These are phyloP conservation scores for Fusarium clavum DNA, from an alignment of 2,329 filamentous ascomycete species.

Conservation along the genomic window DNA sequence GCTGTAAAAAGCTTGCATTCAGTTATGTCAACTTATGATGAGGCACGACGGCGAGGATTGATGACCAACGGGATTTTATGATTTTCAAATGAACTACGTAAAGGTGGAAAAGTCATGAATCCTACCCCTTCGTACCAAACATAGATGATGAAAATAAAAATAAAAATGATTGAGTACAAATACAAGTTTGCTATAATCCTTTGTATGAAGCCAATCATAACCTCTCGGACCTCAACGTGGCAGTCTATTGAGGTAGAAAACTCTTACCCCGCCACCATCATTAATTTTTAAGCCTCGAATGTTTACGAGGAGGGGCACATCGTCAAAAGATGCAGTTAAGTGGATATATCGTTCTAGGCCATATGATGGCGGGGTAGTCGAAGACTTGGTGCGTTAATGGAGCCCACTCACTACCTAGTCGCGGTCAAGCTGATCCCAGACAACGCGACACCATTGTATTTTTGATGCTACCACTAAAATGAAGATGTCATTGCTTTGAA, in stretches of 20 bases:
- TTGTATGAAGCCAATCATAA: not conserved
- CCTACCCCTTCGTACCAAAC: slow-evolving; percentile 36
- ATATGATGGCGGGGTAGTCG: slow-evolving; percentile 46
- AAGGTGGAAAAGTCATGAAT: slow-evolving; percentile 44
- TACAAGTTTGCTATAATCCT: not conserved
- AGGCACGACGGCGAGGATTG: slow-evolving; percentile 50
- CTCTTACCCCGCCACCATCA: slow-evolving; percentile 12
- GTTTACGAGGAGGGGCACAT: slow-evolving; percentile 38
- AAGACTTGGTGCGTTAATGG: slow-evolving; percentile 24
- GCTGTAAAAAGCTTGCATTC: slow-evolving; percentile 69
- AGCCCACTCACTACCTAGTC: slow-evolving; percentile 15
- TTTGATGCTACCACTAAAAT: slow-evolving; percentile 11
- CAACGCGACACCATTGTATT: slow-evolving; percentile 29
- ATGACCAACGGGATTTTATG: slow-evolving; percentile 45
- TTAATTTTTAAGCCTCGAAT: not conserved
- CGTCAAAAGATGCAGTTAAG: slow-evolving; percentile 13
- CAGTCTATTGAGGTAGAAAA: not conserved
- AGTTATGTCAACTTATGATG: slow-evolving; percentile 44
- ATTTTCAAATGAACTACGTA: slow-evolving; percentile 42
- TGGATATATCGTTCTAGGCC: slow-evolving; percentile 40
- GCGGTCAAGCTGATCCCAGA: slow-evolving; percentile 17
- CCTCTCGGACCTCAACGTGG: not conserved
- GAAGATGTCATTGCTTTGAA: slow-evolving; percentile 13
- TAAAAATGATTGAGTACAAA: slow-evolving; percentile 16
- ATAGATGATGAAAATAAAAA: slow-evolving; percentile 44